Evolutionary conservation across 139 green algal genomes (phyloP).

Genomic region (Picochlorum costavermella): DNA sequence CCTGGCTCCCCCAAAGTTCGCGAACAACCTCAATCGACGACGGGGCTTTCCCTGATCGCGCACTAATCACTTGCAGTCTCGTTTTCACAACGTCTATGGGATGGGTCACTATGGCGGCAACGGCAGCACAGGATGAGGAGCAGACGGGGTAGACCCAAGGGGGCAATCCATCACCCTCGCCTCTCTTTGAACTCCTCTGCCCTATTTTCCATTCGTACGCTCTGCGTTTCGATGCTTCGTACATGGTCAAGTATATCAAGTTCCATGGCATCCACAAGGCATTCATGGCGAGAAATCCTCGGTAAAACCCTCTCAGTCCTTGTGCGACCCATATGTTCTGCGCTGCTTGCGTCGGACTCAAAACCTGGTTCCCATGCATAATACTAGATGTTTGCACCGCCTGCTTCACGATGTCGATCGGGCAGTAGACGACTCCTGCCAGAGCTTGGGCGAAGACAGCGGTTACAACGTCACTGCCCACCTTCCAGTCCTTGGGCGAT

Average conservation of each 20-base stretch:
- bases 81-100: slow-evolving; percentile 78
- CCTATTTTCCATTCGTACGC: slow-evolving; percentile 6
- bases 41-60: slow-evolving; percentile 5
- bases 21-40: slow-evolving; percentile 9
- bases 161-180: slow-evolving; percentile 12
- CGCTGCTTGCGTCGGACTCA: slow-evolving; percentile 7
- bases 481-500: slow-evolving; percentile 23
- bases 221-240: slow-evolving; percentile 47
- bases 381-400: slow-evolving; percentile 55
- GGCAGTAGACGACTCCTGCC: slow-evolving; percentile 74
- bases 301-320: slow-evolving; percentile 14
- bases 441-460: slow-evolving; percentile 57
- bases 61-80: slow-evolving; percentile 54
- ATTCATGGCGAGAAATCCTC: slow-evolving; percentile 57
- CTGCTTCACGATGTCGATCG: slow-evolving; percentile 88
- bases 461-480: slow-evolving; percentile 49
- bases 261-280: slow-evolving; percentile 76
- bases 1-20: slow-evolving; percentile 35
- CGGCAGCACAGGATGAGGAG: slow-evolving; percentile 35
- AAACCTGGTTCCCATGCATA: neutral
- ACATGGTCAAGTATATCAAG: slow-evolving; percentile 61
- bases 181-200: too few species aligned
- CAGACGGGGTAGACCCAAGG: slow-evolving; percentile 28
- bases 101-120: slow-evolving; percentile 56
- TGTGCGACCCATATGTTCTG: slow-evolving; percentile 17